Percentiles rank a stretch among this genome's conserved stretches.
phyloP scores from a whole-genome alignment of 306 rosid species.

The Amphicarpaea edgeworthii region DNA sequence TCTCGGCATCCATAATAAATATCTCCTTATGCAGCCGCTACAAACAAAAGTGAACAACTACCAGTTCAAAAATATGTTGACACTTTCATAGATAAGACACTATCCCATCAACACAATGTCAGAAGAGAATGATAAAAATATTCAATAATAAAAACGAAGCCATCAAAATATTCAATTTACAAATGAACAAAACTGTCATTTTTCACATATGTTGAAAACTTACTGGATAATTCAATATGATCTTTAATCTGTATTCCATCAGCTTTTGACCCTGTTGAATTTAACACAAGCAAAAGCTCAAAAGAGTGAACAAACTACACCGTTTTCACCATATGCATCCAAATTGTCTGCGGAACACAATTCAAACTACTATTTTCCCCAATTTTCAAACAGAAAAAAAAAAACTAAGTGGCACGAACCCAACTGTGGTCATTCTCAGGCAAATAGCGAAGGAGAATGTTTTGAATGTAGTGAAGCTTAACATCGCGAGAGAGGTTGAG shows the following conservation, averaged over 20 bases:
- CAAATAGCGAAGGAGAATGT: conserved; percentile 71
- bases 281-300: not conserved
- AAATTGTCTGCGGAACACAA: no score
- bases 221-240: conserved; percentile 68
- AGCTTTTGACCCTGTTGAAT: conserved; percentile 77
- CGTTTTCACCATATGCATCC: no score
- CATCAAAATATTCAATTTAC: conserved; percentile 6
- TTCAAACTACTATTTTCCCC: not conserved
- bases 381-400: no score
- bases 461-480: conserved; percentile 76
- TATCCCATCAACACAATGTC: not conserved
- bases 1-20: conserved; percentile 66
- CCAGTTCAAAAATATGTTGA: no score
- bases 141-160: no score
- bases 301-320: not conserved
- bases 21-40: conserved; percentile 80
- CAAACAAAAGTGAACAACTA: conserved; percentile 53
- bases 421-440: conserved; percentile 75
- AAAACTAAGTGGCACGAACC: no score
- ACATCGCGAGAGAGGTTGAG: conserved; percentile 67
- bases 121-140: conserved; percentile 28
- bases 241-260: conserved; percentile 66
- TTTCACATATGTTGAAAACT: conserved; percentile 39
- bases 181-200: conserved; percentile 6
- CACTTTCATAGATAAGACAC: no score